Evolutionary conservation across 441 rosid species (phyloP), one percentile per base, ranked within the genome.

Genomic region (Adansonia grandidieri): DNA sequence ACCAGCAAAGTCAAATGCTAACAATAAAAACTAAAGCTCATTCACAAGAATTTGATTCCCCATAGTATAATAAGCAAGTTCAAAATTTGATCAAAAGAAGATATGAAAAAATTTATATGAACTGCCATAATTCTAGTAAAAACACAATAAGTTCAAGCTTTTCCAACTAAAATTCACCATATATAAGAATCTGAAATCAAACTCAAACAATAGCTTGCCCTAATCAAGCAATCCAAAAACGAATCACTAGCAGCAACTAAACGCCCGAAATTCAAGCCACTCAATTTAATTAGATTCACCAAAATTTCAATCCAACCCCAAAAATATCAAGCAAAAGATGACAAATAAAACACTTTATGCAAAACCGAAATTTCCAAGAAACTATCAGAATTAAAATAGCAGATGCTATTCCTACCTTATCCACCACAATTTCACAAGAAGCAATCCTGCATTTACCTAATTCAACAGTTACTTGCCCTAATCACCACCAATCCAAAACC

Each of bases 251-350:
- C 57, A 24, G 1, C 14, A 32, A 22, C 19, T 24, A 24, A 50
- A 37, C 5, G 14, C 42, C 75, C 48, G 69, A 32, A 79, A 73
- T 68, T 81, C 24, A 56, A 73, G 19, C 24, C 53, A 62, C 64
- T 47, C 65, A 22, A 7, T 60, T 22, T 22, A 60, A 60, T 60
- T 60, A 22, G 40, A 60, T 60, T 60, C 15, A 60, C 40, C 66
- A 24, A 24, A 61, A 22, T 24, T 24, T 5, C 66, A 61, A 24
- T 61, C 24, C n/a, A 24, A 61, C n/a, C 42, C 8, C 22, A 24
- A 19, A 58, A 19, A 8, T 19, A 58, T 20, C 63, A 58, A 58
- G 63, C n/a, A 61, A 61, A 24, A 61, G 8, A 61, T 10, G 37
- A 62, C 67, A 32, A 14, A 11, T 32, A 63, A 63, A 63, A 32